phyloP scores from a whole-genome alignment of 331 rosid species.

The Quercus lobata region DNA sequence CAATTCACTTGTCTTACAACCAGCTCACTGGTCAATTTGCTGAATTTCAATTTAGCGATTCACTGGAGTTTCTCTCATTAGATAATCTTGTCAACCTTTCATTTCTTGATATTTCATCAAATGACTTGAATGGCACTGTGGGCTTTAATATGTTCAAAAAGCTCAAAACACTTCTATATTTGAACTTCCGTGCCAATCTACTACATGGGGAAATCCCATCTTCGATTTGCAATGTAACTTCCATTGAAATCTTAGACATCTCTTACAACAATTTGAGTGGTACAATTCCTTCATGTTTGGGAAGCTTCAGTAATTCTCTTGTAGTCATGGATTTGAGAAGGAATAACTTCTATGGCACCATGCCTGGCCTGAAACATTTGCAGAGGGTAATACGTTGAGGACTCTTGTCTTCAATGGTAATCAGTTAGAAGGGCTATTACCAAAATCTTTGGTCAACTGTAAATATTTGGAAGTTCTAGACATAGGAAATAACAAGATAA shows the following conservation, averaged over 20 bases:
- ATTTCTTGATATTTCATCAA: too few species aligned
- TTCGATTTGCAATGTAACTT: constrained; percentile 13
- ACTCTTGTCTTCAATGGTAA: constrained; percentile 19
- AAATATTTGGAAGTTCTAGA: constrained; percentile 3
- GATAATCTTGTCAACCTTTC: too few species aligned
- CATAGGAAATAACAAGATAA: constrained; percentile 23
- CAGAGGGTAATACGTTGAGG: rapidly evolving
- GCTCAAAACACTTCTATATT: too few species aligned
- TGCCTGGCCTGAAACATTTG: constrained; percentile 7
- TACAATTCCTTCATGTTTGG: constrained; percentile 17
- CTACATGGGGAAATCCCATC: neutral
- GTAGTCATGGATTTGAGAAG: constrained; percentile 9
- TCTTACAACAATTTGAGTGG: constrained; percentile 18
- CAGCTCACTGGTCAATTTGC: too few species aligned
- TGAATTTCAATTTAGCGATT: too few species aligned
- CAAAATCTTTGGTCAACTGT: constrained; percentile 10
- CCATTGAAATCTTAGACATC: constrained; percentile 2
- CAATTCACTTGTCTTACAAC: too few species aligned
- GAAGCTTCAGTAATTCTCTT: neutral
- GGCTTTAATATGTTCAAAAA: too few species aligned
- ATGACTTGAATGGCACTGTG: too few species aligned
- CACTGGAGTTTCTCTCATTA: too few species aligned
- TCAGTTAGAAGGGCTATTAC: constrained; percentile 25
- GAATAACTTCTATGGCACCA: constrained; percentile 15
- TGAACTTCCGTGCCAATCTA: too few species aligned